Base-by-base conservation (phyloP, 1,139 yeast species). In the Zygoascus hellenicus region DNA sequence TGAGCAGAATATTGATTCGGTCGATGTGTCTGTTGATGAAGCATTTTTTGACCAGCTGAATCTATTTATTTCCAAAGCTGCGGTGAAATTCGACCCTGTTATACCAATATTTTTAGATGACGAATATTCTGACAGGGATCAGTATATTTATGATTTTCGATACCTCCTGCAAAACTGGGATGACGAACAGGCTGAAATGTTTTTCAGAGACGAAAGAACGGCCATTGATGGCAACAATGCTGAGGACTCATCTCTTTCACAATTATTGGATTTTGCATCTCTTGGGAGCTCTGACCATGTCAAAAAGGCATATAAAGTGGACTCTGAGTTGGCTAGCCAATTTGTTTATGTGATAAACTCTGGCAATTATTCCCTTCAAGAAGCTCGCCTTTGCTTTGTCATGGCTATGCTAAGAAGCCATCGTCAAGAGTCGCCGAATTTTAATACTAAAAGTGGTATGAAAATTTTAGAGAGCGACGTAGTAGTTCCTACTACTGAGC, bases 81-180 rank as follows among this genome's bases (percentile, higher is more conserved):
- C 49, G 15, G 36, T 52, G 10, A 46, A 50, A 11, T 60, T 63
- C 43, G 54, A 49, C 3, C 48, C 59, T 1, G 60, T 61, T 2
- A 45, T 58, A 0, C 58, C 59, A 2, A 52, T 55, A 2, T 57
- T 60, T 30, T 3, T 28, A 6, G 56, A 57, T 6, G 54, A 54
- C 2, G 54, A 50, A 9, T 46, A 51, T 42, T 46, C 53, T 15
- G 55, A 54, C 5, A 54, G 54, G 7, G 62, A 61, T 38, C 60
- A 51, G 41, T 58, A 52, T 29, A 54, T 65, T n/a, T 43, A 52
- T 4, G 78, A 74, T 52, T 68, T 78, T 48, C 62, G 66, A 35
- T 51, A 55, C 1, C 59, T 70, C 32, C 53, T 78, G 13, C 64
- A 64, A 14, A 58, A 61, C 19, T 78, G 83, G 83, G 70, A 62